Percentiles rank a stretch among this genome's conserved stretches.
These are phyloP conservation scores for Platanthera guangdongensis DNA, from an alignment of 106 monocot genomes.

Conservation along the genomic window DNA sequence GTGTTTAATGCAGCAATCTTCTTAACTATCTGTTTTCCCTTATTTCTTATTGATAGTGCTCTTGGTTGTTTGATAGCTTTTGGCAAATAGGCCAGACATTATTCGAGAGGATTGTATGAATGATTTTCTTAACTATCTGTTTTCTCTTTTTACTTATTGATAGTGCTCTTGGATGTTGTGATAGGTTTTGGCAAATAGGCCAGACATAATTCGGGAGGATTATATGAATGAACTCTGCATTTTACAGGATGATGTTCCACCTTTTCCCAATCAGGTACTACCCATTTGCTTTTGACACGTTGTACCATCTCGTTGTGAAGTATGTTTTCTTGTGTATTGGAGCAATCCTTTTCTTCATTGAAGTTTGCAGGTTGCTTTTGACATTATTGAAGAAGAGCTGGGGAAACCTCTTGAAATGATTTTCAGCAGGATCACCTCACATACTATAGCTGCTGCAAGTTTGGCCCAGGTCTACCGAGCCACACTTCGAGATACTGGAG, in stretches of 20 bases:
- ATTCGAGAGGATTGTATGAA: conserved; percentile 99
- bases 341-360: neutral
- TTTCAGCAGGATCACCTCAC: conserved; percentile 81
- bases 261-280: conserved; percentile 81
- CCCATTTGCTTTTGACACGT: neutral
- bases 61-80: conserved; percentile 37
- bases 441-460: conserved; percentile 93
- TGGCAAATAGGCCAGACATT: conserved; percentile 97
- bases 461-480: conserved; percentile 95
- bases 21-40: neutral
- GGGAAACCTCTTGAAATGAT: conserved; percentile 83
- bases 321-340: neutral
- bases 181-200: conserved; percentile 93
- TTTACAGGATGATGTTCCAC: conserved; percentile 96
- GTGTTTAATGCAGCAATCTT: neutral
- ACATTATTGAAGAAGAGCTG: conserved; percentile 91
- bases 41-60: neutral
- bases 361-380: conserved; percentile 54
- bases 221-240: conserved; percentile 99
- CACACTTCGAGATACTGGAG: conserved; percentile 91
- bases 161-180: neutral
- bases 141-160: neutral
- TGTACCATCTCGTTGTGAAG: neutral
- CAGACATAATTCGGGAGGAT: conserved; percentile 97
- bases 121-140: conserved; percentile 32